Percentiles rank a stretch among this genome's conserved stretches.
Evolutionary conservation across 2,329 filamentous ascomycete genomes (phyloP).

Genomic region (Triangularia setosa): DNA sequence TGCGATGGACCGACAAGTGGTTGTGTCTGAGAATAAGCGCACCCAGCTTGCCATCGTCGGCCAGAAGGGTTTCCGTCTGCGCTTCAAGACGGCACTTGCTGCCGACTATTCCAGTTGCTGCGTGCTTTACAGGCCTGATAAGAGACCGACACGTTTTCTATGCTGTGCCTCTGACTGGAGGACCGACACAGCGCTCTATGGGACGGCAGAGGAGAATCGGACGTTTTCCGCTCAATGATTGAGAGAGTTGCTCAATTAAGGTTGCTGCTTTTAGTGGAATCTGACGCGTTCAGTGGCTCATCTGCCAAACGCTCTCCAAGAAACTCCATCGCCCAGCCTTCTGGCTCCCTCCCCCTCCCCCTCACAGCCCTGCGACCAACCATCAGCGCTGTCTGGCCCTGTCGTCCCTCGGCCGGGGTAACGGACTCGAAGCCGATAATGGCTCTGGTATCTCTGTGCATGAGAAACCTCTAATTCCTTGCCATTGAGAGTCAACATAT

Average conservation of each 20-base stretch:
- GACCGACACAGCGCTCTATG: background rate
- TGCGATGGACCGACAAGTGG: background rate
- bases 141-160: background rate
- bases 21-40: background rate
- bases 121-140: background rate
- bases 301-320: background rate
- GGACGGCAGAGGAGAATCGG: background rate
- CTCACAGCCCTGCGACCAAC: background rate
- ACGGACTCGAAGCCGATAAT: slow-evolving; percentile 10
- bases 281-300: background rate
- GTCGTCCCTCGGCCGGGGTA: slow-evolving; percentile 12
- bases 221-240: background rate
- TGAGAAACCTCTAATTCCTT: background rate
- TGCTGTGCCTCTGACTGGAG: slow-evolving; percentile 1
- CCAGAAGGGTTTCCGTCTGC: background rate
- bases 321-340: background rate
- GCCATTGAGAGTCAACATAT: background rate
- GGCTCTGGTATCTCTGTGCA: background rate
- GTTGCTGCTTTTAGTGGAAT: slow-evolving; percentile 3
- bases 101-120: slow-evolving; percentile 4
- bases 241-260: slow-evolving; percentile 8
- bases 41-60: background rate
- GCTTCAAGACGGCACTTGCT: slow-evolving; percentile 3
- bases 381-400: background rate
- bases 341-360: background rate